Conservation (phyloP, 139 green algal species). For the Chlorella ohadii region DNA sequence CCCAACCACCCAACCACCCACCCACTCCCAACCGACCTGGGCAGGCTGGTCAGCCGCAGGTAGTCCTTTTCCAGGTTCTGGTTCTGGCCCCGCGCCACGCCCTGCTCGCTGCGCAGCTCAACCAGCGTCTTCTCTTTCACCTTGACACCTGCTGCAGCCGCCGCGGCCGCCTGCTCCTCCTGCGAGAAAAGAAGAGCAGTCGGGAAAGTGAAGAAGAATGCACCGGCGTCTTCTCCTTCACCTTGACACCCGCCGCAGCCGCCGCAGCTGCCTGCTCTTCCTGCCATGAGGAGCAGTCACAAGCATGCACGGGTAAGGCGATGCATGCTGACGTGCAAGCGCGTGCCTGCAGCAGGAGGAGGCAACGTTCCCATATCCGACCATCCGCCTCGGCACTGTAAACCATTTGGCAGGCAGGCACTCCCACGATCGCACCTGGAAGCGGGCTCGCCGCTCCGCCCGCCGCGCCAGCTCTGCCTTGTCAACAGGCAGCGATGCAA, state of each 20-base stretch:
- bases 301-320: not conserved
- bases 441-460: conserved; percentile 43
- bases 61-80: conserved; percentile 62
- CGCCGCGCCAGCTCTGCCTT: conserved; percentile 36
- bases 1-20: no score
- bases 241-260: not conserved
- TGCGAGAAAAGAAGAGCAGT: no score
- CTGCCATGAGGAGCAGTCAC: no score
- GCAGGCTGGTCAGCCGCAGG: conserved; percentile 62
- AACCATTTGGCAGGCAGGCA: no score
- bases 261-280: conserved; percentile 21
- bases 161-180: conserved; percentile 20
- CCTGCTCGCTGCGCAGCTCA: conserved; percentile 10
- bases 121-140: conserved; percentile 8
- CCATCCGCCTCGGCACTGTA: no score
- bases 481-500: conserved; percentile 14
- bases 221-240: conserved; percentile 8
- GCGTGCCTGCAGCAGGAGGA: not conserved
- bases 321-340: not conserved
- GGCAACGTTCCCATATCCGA: no score
- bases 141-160: conserved; percentile 2
- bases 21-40: conserved; percentile 13
- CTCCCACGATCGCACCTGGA: conserved; percentile 8
- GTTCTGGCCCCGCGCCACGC: conserved; percentile 32
- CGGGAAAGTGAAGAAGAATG: no score